Conservation (phyloP, 2,329 filamentous ascomycete genomes). For the Cercospora sojina region DNA sequence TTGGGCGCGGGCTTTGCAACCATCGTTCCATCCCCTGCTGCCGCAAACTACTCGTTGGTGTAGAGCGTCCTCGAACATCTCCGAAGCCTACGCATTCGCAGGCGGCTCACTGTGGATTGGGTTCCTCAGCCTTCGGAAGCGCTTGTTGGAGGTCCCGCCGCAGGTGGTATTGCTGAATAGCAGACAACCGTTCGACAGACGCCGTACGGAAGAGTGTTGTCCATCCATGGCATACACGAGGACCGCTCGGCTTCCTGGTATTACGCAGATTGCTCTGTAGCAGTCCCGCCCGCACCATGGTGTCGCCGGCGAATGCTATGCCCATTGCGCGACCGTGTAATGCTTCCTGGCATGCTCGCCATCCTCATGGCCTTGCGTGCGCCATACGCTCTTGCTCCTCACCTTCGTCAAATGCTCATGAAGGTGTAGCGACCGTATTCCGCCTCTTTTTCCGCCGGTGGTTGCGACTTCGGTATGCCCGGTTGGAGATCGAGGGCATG, state of each 20-base stretch:
- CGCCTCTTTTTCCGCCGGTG: not conserved
- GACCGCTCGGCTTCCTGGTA: not conserved
- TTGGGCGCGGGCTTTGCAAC: not conserved
- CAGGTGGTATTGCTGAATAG: not conserved
- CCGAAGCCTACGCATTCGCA: no score
- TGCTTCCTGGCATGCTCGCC: not conserved
- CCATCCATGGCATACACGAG: not conserved
- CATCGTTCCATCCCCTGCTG: not conserved
- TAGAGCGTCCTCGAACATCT: not conserved
- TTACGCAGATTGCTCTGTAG: not conserved
- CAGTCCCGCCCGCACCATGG: not conserved
- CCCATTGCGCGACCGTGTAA: not conserved
- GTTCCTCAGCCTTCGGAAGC: not conserved
- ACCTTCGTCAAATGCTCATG: not conserved
- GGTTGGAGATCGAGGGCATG: not conserved
- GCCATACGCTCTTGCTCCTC: not conserved
- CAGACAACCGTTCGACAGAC: not conserved
- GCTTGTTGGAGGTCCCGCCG: not conserved
- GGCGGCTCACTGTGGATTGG: not conserved
- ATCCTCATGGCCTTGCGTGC: not conserved
- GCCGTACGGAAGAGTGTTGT: not conserved
- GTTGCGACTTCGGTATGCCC: not conserved
- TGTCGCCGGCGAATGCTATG: not conserved
- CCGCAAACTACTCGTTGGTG: not conserved
- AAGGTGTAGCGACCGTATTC: not conserved